Base-by-base conservation (phyloP, 2,329 filamentous ascomycete species). In the Pyricularia sp. region DNA sequence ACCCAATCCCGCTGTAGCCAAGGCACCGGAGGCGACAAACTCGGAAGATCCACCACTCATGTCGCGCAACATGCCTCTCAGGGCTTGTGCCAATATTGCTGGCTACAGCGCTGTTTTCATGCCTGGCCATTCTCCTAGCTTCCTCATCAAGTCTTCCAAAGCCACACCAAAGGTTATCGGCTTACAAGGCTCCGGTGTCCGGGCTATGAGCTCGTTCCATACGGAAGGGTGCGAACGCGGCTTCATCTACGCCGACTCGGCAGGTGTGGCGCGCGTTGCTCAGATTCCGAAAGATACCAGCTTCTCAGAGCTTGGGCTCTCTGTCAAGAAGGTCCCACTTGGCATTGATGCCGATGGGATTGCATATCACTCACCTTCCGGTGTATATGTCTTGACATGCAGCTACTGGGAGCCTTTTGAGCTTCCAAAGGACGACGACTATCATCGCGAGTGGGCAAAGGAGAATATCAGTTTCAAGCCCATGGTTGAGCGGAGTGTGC, bases 31-130 rank as follows among this genome's bases (percentile, higher is more conserved):
- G 81, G 85, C n/a, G 82, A 85, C 10, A 77, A 50, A n/a, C 65
- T 67, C 65, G 4, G 67, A 68, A 81, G n/a, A 79, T 81, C 4
- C 77, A 81, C 64, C 80, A 81, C 59, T 78, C 78, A 3, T 80
- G 82, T 2, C 82, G 81, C 64, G 70, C 9, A 59, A 61, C 69
- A 80, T 85, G 23, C 83, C 88, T 0, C 80, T 93, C 58, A 82
- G 86, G 1, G 79, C 82, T 0, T 84, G 90, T 63, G 75, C 81
- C 69, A 89, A 92, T 69, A 76, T 97, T n/a, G 87, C 85, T 33
- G 92, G 93, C 3, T 93, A 94, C 77, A 90, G 88, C 75, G 86
- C 91, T 1, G 89, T 98, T 0, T 95, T 97, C 75, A 84, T 97
- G 66, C 89, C 93, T 0, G 94, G 94, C 0, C 79, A 85, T 4